Conservation (phyloP, 495 filamentous ascomycete genomes). For the Usnea hakonensis region DNA sequence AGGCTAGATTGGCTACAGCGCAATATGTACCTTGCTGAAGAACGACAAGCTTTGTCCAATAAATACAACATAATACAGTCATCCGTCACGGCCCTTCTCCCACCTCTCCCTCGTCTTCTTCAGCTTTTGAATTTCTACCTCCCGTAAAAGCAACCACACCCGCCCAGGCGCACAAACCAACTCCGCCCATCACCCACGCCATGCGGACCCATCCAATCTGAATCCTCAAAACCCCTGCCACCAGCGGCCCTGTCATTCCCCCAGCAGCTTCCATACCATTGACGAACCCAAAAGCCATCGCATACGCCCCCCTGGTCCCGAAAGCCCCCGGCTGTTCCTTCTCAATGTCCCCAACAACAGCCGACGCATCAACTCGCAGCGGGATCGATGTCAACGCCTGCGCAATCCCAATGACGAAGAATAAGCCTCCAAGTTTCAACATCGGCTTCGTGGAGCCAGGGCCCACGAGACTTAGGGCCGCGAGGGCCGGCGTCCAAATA, state of each 20-base stretch:
- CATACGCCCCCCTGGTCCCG: background rate
- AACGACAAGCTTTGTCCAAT: no score
- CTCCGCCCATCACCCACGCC: background rate
- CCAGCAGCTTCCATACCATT: background rate
- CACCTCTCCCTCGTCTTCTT: no score
- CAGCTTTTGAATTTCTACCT: background rate
- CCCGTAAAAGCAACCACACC: background rate
- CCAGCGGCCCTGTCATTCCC: background rate
- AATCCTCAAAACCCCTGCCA: background rate
- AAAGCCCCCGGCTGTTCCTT: slow-evolving; percentile 22
- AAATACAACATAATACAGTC: no score
- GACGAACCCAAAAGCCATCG: background rate
- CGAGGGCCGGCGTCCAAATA: slow-evolving; percentile 46
- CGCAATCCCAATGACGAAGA: slow-evolving; percentile 49
- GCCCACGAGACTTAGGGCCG: slow-evolving; percentile 58
- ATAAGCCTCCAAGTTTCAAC: slow-evolving; percentile 56
- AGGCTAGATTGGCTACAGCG: no score
- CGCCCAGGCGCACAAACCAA: background rate
- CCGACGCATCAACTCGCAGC: slow-evolving; percentile 58
- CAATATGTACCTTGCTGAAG: no score
- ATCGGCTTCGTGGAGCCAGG: slow-evolving; percentile 52
- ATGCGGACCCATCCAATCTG: background rate
- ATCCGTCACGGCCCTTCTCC: no score
- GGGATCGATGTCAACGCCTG: slow-evolving; percentile 50
- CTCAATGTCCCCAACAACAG: slow-evolving; percentile 51